Conservation (phyloP, 441 rosid species). For the Pelargonium fulgidum region DNA sequence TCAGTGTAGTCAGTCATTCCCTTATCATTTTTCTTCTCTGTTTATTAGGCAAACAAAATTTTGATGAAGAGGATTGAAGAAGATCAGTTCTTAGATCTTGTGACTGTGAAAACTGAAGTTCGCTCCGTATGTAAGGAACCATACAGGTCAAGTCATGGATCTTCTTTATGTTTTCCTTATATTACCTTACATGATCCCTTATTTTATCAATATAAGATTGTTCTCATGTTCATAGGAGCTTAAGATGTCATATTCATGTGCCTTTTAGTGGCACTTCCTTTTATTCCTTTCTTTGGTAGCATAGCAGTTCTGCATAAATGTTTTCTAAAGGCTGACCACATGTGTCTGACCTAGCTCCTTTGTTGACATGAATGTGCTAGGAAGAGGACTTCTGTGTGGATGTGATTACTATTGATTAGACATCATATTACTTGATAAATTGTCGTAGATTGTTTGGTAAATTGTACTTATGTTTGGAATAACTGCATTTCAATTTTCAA, state of each 20-base stretch:
- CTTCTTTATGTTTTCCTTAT: neutral
- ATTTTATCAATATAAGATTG: no score
- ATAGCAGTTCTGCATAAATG: no score
- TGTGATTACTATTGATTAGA: neutral
- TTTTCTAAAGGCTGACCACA: no score
- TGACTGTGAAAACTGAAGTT: slow-evolving; percentile 79
- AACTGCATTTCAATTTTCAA: neutral
- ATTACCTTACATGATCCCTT: neutral
- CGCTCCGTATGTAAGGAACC: slow-evolving; percentile 81
- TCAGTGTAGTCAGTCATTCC: slow-evolving; percentile 1
- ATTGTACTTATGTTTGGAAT: neutral
- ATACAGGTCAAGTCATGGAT: slow-evolving; percentile 55
- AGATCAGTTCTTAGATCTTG: slow-evolving; percentile 85
- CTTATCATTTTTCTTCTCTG: slow-evolving; percentile 11
- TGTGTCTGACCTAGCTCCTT: neutral
- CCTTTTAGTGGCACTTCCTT: no score
- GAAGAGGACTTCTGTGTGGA: neutral
- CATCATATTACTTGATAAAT: no score
- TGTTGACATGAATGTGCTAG: neutral
- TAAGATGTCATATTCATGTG: no score
- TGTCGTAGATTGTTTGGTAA: neutral
- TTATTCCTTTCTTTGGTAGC: no score
- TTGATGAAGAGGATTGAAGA: slow-evolving; percentile 88
- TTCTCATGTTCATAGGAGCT: no score
- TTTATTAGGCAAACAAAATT: slow-evolving; percentile 65